Percentiles rank a stretch among this genome's conserved stretches.
phyloP scores from a whole-genome alignment of 2,329 filamentous ascomycete genomes.

The Pestalotiopsis sp. region DNA sequence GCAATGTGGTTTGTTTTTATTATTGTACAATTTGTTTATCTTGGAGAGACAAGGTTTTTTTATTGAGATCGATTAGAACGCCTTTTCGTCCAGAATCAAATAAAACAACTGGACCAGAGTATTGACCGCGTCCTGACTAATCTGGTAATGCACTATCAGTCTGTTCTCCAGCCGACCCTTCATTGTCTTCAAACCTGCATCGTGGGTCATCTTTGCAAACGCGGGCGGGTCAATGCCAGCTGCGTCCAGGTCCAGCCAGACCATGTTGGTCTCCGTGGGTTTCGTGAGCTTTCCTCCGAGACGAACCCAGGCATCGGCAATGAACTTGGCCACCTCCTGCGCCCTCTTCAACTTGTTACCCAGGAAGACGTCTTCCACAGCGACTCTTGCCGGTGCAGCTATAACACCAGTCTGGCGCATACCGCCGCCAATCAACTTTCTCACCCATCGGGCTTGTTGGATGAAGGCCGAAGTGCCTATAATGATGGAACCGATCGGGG shows the following conservation, averaged over 20 bases:
- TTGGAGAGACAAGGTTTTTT: too few species aligned
- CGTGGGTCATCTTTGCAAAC: constrained; percentile 25
- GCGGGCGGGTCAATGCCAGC: constrained; percentile 22
- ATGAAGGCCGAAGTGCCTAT: constrained; percentile 54
- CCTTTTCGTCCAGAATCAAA: too few species aligned
- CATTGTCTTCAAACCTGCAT: background rate
- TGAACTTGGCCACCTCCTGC: constrained; percentile 60
- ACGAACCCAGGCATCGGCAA: constrained; percentile 66
- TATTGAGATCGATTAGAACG: too few species aligned
- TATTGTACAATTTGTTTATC: too few species aligned
- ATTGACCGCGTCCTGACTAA: background rate
- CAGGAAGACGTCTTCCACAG: constrained; percentile 75
- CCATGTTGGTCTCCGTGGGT: constrained; percentile 74
- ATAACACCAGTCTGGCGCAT: constrained; percentile 77
- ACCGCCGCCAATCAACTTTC: constrained; percentile 81
- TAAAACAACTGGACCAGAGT: too few species aligned
- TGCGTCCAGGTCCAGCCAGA: constrained; percentile 62
- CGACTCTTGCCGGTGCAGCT: constrained; percentile 74
- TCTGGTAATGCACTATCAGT: background rate
- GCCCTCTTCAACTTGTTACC: constrained; percentile 48
- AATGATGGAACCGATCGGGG: constrained; percentile 52
- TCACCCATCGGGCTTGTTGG: constrained; percentile 71
- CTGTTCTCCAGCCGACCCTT: background rate
- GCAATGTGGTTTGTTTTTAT: too few species aligned
- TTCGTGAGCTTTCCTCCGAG: constrained; percentile 62